Base-by-base conservation (phyloP, 495 filamentous ascomycete genomes). In the Aspergillus haitiensis region DNA sequence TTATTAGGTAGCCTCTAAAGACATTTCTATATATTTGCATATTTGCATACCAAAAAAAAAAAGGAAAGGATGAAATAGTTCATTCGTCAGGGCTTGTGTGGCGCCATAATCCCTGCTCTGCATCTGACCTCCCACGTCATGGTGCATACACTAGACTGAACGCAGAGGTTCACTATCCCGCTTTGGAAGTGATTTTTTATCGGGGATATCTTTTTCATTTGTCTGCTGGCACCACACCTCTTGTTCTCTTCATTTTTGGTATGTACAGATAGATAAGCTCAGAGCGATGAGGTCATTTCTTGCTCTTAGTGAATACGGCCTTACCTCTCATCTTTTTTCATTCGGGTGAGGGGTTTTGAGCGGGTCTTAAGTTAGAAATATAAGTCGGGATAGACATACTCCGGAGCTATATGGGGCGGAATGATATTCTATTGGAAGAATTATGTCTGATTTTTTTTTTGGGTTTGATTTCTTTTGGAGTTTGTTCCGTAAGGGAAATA, bases 111-210 rank as follows among this genome's bases (percentile, higher is more conserved):
- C 55, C 55, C 40, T 50, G 55, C 55, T 42, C 31, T 36, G 15
- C 21, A 47, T 60, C 40, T 54, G 56, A 48, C 58, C 58, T 50
- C 58, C 46, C 52, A 61, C 58, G 58, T 61, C 58, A 61, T 61
- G 15, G 27, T 55, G 58, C 58, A 61, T 61, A 55, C 31, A 37
- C 47, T 51, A 46, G 18, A 10, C n/a, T 40, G 6, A 27, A 44
- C 21, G 18, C 37, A 33, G 37, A 44, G 52, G 11, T 55, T 55
- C 37, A 44, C 21, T 31, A 2, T 44, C 15, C 36, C 5, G 11
- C 8, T 0, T 18, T 33, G n/a, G 50, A 15, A 35, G 51, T 40
- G 51, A 42, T 52, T 52, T n/a, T 32, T n/a, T 13, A 12, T 51
- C 32, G 13, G 48, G 48, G 12, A 11, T 42, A 12, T 31, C 34